A percentile compares a stretch with the other conserved stretches of the same genome.
These are phyloP conservation scores for Cryptococcus deneoformans DNA, from an alignment of 1,284 basidiomycete genomes.

Conservation along the genomic window DNA sequence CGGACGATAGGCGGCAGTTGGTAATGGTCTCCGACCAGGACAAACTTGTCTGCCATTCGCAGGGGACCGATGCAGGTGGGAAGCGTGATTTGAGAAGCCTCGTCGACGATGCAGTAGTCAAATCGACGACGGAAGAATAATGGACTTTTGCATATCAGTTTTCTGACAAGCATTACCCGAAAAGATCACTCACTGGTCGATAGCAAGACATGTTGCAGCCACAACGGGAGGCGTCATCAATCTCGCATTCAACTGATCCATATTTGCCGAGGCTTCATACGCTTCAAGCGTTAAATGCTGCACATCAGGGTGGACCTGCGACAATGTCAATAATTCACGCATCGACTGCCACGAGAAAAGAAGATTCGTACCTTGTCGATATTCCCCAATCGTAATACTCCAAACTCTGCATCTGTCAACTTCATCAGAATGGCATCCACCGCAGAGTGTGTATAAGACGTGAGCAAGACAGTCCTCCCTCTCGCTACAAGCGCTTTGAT, in stretches of 20 bases:
- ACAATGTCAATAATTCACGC: not conserved
- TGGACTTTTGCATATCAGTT: conserved; percentile 55
- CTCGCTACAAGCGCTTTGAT: conserved; percentile 72
- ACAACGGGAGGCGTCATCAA: conserved; percentile 87
- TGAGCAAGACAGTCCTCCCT: conserved; percentile 85
- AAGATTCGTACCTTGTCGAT: conserved; percentile 69
- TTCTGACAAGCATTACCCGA: not conserved
- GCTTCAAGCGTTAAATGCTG: conserved; percentile 66
- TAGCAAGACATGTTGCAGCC: conserved; percentile 88
- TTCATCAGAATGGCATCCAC: no score
- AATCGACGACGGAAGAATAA: conserved; percentile 81
- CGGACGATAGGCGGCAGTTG: conserved; percentile 92
- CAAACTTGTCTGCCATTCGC: conserved; percentile 76
- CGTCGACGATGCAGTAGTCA: conserved; percentile 98
- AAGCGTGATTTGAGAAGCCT: conserved; percentile 95
- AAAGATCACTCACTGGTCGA: conserved; percentile 72
- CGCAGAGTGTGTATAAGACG: conserved; percentile 75
- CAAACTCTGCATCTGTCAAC: conserved; percentile 62
- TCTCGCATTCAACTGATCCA: conserved; percentile 74
- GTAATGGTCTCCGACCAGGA: conserved; percentile 95
- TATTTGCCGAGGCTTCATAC: conserved; percentile 57
- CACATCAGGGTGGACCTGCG: conserved; percentile 73
- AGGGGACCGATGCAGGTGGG: conserved; percentile 88
- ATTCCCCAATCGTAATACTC: conserved; percentile 82
- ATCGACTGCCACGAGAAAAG: not conserved